Conservation (phyloP, 371 early-diverging fungal genomes). For the Rhizopus delemar region DNA sequence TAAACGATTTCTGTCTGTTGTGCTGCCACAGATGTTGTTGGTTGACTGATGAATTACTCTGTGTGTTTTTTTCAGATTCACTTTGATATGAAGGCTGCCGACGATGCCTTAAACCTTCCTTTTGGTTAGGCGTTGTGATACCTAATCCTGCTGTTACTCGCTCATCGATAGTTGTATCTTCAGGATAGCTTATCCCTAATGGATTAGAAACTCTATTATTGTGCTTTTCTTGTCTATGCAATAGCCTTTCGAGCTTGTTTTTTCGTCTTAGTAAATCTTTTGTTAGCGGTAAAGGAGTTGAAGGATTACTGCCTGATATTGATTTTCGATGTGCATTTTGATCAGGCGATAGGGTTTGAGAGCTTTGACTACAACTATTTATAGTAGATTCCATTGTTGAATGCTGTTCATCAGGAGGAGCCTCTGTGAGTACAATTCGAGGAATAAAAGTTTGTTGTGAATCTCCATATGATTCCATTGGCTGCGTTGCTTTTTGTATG, state of each 20-base stretch:
- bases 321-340: neutral
- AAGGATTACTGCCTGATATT: neutral
- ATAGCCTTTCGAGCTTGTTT: conserved; percentile 41
- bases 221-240: conserved; percentile 23
- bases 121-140: conserved; percentile 13
- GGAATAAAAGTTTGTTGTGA: conserved; percentile 26
- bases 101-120: conserved; percentile 15
- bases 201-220: conserved; percentile 5
- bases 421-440: conserved; percentile 43
- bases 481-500: neutral
- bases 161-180: conserved; percentile 27
- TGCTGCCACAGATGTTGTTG: conserved; percentile 20
- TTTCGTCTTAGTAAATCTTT: conserved; percentile 44
- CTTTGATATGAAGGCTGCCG: conserved; percentile 17
- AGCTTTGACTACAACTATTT: neutral
- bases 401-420: conserved; percentile 2
- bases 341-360: conserved; percentile 12
- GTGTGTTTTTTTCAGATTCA: conserved; percentile 13
- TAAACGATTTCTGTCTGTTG: conserved; percentile 18
- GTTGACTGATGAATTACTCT: neutral
- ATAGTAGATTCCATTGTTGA: neutral
- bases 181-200: conserved; percentile 1
- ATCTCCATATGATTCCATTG: neutral
- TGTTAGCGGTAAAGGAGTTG: conserved; percentile 44
- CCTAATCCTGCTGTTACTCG: conserved; percentile 45